Base-by-base conservation (phyloP, 2,329 filamentous ascomycete species). In the Paecilomyces sp. region DNA sequence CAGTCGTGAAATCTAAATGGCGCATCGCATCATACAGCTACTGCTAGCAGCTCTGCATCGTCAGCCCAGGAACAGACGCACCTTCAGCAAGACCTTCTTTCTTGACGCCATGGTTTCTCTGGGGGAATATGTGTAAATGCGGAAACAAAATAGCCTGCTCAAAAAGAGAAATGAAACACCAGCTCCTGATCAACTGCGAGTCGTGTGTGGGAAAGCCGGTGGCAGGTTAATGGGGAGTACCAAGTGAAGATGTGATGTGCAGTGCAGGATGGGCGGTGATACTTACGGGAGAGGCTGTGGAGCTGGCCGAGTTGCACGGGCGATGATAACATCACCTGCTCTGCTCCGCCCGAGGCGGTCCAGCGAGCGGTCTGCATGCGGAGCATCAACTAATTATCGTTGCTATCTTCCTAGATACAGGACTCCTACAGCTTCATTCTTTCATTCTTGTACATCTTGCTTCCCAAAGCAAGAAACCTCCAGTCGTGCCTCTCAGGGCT, bases 61-160 rank as follows among this genome's bases (percentile, higher is more conserved):
- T 54, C 25, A 54, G 58, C 60, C 25, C 62, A 62, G 61, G 61
- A 61, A 54, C 61, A 50, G 56, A 64, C 73, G 67, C 81, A 93
- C 90, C 88, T 94, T 94, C 75, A 94, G 82, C 66, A 94, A 85
- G 67, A 93, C 90, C 88, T 94, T 94, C 88, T 93, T 94, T 76
- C 88, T 84, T 70, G 88, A 88, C 74, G 89, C 83, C 89, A 92
- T 92, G 72, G 70, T 60, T 65, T 60, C 53, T 30, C 6, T 11
- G 55, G 41, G 33, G 47, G 33, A 31, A 33, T 11, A 33, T 33
- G 31, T 28, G 15, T 24, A 24, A 57, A 50, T 56, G 56, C 41
- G 54, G 47, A 55, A 54, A 62, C 52, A 56, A 63, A 60, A 52
- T 55, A 52, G 50, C 30, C 55, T 54, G 34, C 36, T 55, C 31